Percentiles rank a stretch among this genome's conserved stretches.
Evolutionary conservation across 2,329 filamentous ascomycete genomes (phyloP).

Genomic region (Colletotrichum karsti): DNA sequence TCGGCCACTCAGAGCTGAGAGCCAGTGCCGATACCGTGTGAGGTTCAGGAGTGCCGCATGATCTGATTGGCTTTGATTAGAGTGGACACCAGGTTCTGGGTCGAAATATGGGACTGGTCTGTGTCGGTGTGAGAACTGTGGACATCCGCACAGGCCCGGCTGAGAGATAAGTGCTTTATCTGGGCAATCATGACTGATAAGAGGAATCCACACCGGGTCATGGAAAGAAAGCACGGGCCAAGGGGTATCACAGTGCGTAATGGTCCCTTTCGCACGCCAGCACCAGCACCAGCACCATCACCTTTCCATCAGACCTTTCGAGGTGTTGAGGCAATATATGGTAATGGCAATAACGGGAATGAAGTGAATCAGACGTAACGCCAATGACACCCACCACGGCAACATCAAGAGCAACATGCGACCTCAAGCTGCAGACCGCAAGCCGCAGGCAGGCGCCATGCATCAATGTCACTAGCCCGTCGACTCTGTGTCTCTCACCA

Average conservation of each 20-base stretch:
- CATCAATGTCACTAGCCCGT: conserved; percentile 14
- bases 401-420: not conserved
- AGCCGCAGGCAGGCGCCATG: conserved; percentile 20
- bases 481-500: not conserved
- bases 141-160: conserved; percentile 15
- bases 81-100: not conserved
- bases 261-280: too few relatives aligned
- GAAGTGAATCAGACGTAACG: not conserved
- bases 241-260: not conserved
- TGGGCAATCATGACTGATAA: not conserved
- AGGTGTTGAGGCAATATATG: not conserved
- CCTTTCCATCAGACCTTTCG: too few relatives aligned
- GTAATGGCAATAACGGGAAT: too few relatives aligned
- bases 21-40: not conserved
- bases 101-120: not conserved
- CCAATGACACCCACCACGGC: conserved; percentile 9
- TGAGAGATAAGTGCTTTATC: not conserved
- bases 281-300: too few relatives aligned
- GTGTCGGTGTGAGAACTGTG: conserved; percentile 5
- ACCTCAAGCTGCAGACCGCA: conserved; percentile 14
- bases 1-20: not conserved
- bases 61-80: conserved; percentile 8
- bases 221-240: not conserved
- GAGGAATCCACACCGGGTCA: conserved; percentile 17
- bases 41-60: not conserved